These are phyloP conservation scores for Nicotiana noctiflora DNA, from an alignment of 257 asterid genomes.

Conservation along the genomic window DNA sequence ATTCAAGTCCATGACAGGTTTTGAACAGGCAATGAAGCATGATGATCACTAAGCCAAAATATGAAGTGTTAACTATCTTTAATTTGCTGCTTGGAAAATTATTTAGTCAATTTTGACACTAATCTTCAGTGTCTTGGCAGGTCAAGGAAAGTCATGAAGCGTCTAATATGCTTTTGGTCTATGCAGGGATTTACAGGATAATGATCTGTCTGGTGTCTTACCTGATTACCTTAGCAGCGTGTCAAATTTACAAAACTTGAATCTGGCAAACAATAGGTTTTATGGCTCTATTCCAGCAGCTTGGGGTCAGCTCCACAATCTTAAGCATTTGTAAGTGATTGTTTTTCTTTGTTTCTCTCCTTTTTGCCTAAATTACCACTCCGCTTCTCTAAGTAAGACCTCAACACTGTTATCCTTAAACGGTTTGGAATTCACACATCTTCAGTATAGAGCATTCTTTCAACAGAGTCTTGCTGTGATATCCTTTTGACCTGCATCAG, in stretches of 20 bases:
- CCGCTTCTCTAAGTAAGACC: not conserved
- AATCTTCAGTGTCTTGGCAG: not conserved
- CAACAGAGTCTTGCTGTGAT: not conserved
- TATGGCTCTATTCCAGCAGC: conserved; percentile 66
- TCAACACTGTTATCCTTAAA: not conserved
- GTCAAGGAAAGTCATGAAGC: not conserved
- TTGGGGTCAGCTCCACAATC: conserved; percentile 62
- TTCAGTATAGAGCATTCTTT: not conserved
- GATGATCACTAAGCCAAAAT: not conserved
- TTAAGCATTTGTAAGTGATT: conserved; percentile 58
- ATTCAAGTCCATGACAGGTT: not conserved
- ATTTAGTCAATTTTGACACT: not conserved
- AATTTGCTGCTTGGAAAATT: not conserved
- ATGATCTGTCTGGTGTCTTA: conserved; percentile 52
- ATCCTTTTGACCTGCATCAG: conserved; percentile 27
- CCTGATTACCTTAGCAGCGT: conserved; percentile 64
- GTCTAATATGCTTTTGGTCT: not conserved
- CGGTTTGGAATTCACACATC: not conserved
- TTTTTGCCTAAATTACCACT: not conserved
- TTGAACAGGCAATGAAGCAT: not conserved
- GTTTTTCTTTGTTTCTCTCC: not conserved
- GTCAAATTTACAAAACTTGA: conserved; percentile 53
- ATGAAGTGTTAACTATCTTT: not conserved
- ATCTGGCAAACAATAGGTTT: conserved; percentile 60
- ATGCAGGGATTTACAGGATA: conserved; percentile 69